Percentiles rank a stretch among this genome's conserved stretches.
Evolutionary conservation across 768 basidiomycete genomes (phyloP).

Genomic region (Cubamyces lactineus): DNA sequence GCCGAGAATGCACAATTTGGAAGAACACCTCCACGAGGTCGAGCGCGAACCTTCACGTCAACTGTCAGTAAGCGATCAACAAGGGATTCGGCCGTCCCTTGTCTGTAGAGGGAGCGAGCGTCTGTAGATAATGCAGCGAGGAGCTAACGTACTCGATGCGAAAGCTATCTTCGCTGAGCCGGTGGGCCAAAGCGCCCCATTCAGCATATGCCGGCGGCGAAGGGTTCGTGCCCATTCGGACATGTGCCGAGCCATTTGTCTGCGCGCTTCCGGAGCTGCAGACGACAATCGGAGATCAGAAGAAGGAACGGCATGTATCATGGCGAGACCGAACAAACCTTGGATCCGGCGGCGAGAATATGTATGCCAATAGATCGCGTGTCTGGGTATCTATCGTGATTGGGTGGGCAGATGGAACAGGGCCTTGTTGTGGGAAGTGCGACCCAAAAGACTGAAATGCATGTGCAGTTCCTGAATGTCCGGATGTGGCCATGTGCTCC

Average conservation of each 20-base stretch:
- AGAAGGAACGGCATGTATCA: constrained; percentile 3
- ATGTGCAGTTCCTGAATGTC: constrained; percentile 19
- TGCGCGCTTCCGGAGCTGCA: constrained; percentile 7
- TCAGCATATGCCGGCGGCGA: constrained; percentile 49
- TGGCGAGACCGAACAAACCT: constrained; percentile 33
- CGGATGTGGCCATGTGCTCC: constrained; percentile 21
- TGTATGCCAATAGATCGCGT: constrained; percentile 66
- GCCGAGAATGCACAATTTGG: constrained; percentile 86
- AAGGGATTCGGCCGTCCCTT: constrained; percentile 12
- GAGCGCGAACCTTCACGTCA: constrained; percentile 71
- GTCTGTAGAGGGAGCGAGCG: too few species aligned
- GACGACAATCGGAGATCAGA: constrained; percentile 15
- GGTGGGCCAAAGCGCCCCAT: constrained; percentile 78
- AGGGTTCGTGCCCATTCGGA: constrained; percentile 32
- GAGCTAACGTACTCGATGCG: constrained; percentile 75
- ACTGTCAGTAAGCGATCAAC: constrained; percentile 21
- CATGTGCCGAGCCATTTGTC: constrained; percentile 20
- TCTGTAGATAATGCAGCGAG: too few species aligned
- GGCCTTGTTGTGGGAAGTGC: constrained; percentile 34
- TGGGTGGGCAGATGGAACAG: constrained; percentile 40
- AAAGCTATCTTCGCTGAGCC: constrained; percentile 72
- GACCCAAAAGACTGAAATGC: constrained; percentile 35
- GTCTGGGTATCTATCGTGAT: constrained; percentile 64
- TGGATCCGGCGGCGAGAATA: constrained; percentile 75
- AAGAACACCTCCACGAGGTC: constrained; percentile 96